Evolutionary conservation across 1,284 basidiomycete genomes (phyloP).

Genomic region (Heliocybe sulcata): DNA sequence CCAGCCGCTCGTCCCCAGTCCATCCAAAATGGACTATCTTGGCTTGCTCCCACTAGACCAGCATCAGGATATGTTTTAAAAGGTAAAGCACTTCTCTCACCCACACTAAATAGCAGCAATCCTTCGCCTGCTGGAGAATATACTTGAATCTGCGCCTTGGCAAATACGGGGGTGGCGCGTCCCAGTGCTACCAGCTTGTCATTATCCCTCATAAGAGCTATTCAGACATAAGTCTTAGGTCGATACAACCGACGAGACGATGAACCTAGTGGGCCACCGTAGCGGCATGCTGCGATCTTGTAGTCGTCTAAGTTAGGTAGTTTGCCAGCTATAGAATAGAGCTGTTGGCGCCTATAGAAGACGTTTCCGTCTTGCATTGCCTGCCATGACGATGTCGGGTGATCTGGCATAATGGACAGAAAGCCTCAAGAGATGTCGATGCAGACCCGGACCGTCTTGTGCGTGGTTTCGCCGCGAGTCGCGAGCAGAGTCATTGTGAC

Average conservation of each 20-base stretch:
- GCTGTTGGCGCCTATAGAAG: slow-evolving; percentile 75
- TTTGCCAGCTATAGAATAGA: slow-evolving; percentile 82
- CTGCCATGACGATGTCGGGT: slow-evolving; percentile 75
- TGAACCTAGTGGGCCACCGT: slow-evolving; percentile 85
- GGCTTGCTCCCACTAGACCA: slow-evolving; percentile 72
- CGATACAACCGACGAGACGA: slow-evolving; percentile 11
- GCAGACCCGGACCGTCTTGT: no score
- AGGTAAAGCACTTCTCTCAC: slow-evolving; percentile 27
- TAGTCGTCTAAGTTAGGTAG: slow-evolving; percentile 78
- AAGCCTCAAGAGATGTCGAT: no score
- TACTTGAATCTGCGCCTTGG: slow-evolving; percentile 74
- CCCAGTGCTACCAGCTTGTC: slow-evolving; percentile 76
- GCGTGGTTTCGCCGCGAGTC: no score
- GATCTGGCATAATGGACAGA: slow-evolving; percentile 36
- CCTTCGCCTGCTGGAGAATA: slow-evolving; percentile 70
- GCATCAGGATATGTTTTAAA: slow-evolving; percentile 19
- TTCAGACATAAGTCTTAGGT: slow-evolving; percentile 3
- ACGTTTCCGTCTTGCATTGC: slow-evolving; percentile 73
- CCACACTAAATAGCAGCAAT: slow-evolving; percentile 61
- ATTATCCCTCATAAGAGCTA: slow-evolving; percentile 85
- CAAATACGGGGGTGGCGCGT: slow-evolving; percentile 48
- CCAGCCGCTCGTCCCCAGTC: slow-evolving; percentile 75
- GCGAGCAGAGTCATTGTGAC: no score
- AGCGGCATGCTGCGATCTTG: slow-evolving; percentile 73
- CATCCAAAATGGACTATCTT: slow-evolving; percentile 80